Percentiles rank a stretch among this genome's conserved stretches.
Evolutionary conservation across 1,284 basidiomycete species (phyloP).

Genomic region (Cryptococcus sp.): DNA sequence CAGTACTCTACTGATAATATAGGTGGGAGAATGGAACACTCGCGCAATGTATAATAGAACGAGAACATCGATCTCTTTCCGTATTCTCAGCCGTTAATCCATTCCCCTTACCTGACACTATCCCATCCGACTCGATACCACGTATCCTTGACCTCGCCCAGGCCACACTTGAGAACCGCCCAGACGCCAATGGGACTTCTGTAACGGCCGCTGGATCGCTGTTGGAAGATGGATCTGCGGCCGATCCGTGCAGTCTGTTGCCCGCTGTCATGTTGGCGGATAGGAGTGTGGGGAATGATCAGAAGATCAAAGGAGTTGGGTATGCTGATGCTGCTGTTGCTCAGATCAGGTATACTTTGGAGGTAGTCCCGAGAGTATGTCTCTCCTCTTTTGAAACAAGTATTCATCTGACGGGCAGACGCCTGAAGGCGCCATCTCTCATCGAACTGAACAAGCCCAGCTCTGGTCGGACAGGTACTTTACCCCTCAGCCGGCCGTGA

Average conservation of each 20-base stretch:
- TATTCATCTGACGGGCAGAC: conserved; percentile 46
- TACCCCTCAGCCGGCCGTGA: neutral
- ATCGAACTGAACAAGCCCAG: conserved; percentile 50
- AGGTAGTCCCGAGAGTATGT: conserved; percentile 56
- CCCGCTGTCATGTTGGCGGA: conserved; percentile 68
- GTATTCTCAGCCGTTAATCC: conserved; percentile 5
- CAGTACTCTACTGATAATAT: neutral
- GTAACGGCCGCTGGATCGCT: conserved; percentile 52
- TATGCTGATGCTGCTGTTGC: conserved; percentile 65
- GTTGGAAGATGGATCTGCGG: conserved; percentile 59
- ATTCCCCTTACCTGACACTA: conserved; percentile 31
- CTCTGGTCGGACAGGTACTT: conserved; percentile 55
- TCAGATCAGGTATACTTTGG: conserved; percentile 67
- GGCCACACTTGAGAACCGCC: conserved; percentile 36
- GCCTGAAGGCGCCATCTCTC: conserved; percentile 73
- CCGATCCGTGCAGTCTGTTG: conserved; percentile 77
- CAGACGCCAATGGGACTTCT: conserved; percentile 49
- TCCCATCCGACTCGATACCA: conserved; percentile 52
- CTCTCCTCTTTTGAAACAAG: neutral
- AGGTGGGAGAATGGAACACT: conserved; percentile 1
- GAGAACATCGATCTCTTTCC: conserved; percentile 4
- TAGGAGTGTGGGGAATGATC: conserved; percentile 21
- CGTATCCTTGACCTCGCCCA: conserved; percentile 56
- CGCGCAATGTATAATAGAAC: neutral
- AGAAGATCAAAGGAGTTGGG: conserved; percentile 47